Evolutionary conservation across 352 stramenopile species (phyloP), one percentile per base, ranked within the genome.

Genomic region (Halophytophthora batemanensis): DNA sequence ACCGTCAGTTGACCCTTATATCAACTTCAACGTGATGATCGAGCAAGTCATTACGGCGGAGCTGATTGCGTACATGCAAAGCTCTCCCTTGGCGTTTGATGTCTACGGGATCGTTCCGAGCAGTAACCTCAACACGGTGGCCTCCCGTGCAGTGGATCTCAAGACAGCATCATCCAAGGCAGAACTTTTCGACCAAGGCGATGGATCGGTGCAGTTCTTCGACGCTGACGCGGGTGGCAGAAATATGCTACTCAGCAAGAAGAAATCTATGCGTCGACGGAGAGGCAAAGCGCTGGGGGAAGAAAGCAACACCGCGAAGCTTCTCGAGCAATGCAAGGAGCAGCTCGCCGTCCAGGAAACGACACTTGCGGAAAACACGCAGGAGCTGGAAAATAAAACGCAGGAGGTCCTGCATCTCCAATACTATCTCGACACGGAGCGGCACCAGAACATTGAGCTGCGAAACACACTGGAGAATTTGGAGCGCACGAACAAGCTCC

Each of bases 51-150:
- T 90, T 42, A 84, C 78, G 1, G 25, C 59, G 1, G 77, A 79
- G 12, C 43, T 92, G 23, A 54, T 90, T 3, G 38, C 48, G 2
- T 74, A 64, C 43, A 50, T 90, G 19, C 40, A 62, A 36, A 71
- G 39, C 14, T 67, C 59, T 18, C 78, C 81, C n/a, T 41, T 92
- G 13, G 74, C 86, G 45, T 54, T 92, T 17, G 50, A 56, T 6
- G 64, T 89, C 6, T 89, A 69, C 37, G 77, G 81, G 2, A 91
- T 88, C 45, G 81, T 89, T 4, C 81, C 81, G 3, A 91, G 77
- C 44, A 91, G 66, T 44, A 87, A 87, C 37, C 39, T 89, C 14
- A 89, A 84, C 61, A 84, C 83, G 48, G 63, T 89, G n/a, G 71
- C 73, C 5, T 85, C 77, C 11, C 73, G 59, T 15, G 69, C 60